Evolutionary conservation across 192 early-diverging fungal genomes (phyloP).

Genomic region (Umbelopsis ramanniana): DNA sequence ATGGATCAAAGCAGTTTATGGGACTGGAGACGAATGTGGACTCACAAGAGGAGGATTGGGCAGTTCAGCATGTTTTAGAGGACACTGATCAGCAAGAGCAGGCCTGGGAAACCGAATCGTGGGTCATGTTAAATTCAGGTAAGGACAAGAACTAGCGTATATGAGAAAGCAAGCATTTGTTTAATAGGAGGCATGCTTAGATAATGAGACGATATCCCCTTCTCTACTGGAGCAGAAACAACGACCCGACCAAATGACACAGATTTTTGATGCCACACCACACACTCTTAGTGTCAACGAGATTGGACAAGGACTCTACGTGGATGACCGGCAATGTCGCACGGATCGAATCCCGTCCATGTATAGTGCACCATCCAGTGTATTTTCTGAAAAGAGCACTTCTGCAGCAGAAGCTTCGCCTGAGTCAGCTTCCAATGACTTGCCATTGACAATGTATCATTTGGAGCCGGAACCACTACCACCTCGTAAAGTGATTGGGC

Average conservation of each 20-base stretch:
- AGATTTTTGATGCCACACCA: constrained; percentile 7
- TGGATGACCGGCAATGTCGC: constrained; percentile 20
- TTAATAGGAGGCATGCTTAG: not conserved
- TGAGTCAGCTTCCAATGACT: not conserved
- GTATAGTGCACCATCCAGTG: constrained; percentile 9
- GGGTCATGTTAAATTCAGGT: constrained; percentile 1
- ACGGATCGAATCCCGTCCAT: constrained; percentile 19
- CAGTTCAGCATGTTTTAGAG: not conserved
- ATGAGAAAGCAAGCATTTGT: not conserved
- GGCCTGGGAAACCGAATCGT: not conserved
- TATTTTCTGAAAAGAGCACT: constrained; percentile 2
- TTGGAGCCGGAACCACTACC: not conserved
- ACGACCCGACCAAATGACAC: not conserved
- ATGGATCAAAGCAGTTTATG: constrained; percentile 20
- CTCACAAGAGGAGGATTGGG: not conserved
- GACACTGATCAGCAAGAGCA: not conserved
- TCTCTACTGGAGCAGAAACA: not conserved
- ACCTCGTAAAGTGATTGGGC: constrained; percentile 6
- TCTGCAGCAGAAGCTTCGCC: not conserved
- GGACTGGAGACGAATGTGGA: not conserved
- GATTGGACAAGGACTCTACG: constrained; percentile 39
- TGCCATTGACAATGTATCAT: constrained; percentile 6
- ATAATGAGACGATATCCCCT: constrained; percentile 1
- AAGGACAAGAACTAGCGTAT: not conserved
- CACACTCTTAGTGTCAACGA: constrained; percentile 31